Percentiles rank a stretch among this genome's conserved stretches.
phyloP scores from a whole-genome alignment of 371 early-diverging fungal species.

The Batkoa obscura region DNA sequence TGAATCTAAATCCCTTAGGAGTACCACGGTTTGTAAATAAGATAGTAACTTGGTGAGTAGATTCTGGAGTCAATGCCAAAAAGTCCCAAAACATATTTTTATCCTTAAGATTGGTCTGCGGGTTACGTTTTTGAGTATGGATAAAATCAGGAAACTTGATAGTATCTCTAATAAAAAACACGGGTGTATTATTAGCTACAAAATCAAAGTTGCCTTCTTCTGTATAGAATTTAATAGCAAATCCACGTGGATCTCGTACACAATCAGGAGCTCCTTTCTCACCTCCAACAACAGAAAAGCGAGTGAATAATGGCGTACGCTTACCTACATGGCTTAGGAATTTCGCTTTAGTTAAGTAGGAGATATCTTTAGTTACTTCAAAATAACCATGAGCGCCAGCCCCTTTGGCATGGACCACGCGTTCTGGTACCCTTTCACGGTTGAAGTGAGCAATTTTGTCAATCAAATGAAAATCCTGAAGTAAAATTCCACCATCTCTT shows the following conservation, averaged over 20 bases:
- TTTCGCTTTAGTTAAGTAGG: constrained; percentile 47
- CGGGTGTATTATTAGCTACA: constrained; percentile 54
- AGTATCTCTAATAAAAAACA: constrained; percentile 53
- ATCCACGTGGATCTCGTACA: constrained; percentile 59
- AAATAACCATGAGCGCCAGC: constrained; percentile 67
- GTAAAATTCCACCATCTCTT: constrained; percentile 23
- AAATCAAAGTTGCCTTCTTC: constrained; percentile 61
- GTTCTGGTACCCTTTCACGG: constrained; percentile 63
- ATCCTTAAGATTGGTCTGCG: constrained; percentile 39
- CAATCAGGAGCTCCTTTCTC: constrained; percentile 58
- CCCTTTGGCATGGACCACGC: constrained; percentile 71
- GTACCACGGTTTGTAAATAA: constrained; percentile 65
- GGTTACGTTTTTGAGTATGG: constrained; percentile 65
- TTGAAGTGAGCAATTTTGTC: constrained; percentile 74
- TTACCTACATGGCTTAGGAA: constrained; percentile 51
- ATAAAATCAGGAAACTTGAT: constrained; percentile 68
- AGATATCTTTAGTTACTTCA: constrained; percentile 55
- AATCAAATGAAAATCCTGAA: constrained; percentile 55
- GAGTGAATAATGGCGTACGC: constrained; percentile 53
- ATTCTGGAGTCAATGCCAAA: constrained; percentile 50
- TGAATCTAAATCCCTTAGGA: constrained; percentile 55
- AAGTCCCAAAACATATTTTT: constrained; percentile 45
- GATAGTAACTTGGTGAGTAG: constrained; percentile 59
- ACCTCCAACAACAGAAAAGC: constrained; percentile 65
- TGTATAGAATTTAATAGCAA: constrained; percentile 57